Conservation (phyloP, 1,139 yeast genomes). For the Sugiyamaella sp. region DNA sequence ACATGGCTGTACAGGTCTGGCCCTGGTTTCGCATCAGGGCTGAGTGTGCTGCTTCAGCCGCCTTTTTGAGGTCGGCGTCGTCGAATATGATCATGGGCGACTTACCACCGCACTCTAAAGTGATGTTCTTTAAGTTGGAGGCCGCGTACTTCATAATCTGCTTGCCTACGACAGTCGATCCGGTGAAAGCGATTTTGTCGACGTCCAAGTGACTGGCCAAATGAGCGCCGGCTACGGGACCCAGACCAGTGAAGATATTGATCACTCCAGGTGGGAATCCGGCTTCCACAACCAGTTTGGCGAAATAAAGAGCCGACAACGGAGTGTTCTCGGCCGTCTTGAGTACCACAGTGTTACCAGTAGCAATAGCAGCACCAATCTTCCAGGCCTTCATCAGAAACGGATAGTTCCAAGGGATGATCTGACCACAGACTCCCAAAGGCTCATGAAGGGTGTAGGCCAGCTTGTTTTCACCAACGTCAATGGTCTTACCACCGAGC, state of each 20-base stretch:
- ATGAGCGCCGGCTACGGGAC: conserved; percentile 70
- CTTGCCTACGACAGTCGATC: conserved; percentile 83
- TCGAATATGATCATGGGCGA: conserved; percentile 77
- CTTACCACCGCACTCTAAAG: conserved; percentile 84
- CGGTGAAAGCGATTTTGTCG: conserved; percentile 83
- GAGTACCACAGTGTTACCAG: conserved; percentile 76
- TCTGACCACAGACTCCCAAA: conserved; percentile 80
- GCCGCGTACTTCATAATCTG: conserved; percentile 74
- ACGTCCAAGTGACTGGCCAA: conserved; percentile 68
- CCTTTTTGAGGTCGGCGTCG: conserved; percentile 66
- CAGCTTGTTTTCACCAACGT: conserved; percentile 64
- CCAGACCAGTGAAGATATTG: conserved; percentile 74
- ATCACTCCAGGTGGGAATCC: conserved; percentile 80
- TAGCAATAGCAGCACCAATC: conserved; percentile 76
- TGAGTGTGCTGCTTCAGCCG: conserved; percentile 58
- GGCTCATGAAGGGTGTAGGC: conserved; percentile 67
- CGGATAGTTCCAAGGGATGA: conserved; percentile 92
- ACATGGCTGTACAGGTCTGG: conserved; percentile 86
- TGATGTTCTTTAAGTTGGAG: conserved; percentile 72
- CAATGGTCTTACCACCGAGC: conserved; percentile 66
- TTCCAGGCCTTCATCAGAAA: conserved; percentile 82
- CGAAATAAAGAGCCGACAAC: conserved; percentile 66
- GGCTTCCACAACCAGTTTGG: conserved; percentile 63
- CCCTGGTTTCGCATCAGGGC: conserved; percentile 80
- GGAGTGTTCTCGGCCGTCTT: conserved; percentile 84